phyloP scores from a whole-genome alignment of 2,329 filamentous ascomycete species.

The Penicillium rolfsii region DNA sequence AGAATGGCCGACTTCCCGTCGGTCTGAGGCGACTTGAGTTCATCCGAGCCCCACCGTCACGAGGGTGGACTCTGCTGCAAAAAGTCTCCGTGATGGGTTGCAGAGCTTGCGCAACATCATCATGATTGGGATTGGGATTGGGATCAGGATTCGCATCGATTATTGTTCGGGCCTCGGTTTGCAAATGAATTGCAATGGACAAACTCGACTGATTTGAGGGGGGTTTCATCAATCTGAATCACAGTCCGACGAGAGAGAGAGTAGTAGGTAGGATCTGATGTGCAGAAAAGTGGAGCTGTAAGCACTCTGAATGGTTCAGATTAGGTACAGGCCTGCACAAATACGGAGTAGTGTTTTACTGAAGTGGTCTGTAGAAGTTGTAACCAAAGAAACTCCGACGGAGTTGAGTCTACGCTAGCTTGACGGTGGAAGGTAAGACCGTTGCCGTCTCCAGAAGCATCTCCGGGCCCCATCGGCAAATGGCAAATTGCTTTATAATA shows the following conservation, averaged over 20 bases:
- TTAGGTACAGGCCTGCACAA: no score
- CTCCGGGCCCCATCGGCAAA: constrained; percentile 23
- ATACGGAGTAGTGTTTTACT: no score
- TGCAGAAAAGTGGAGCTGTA: constrained; percentile 22
- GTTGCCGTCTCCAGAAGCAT: constrained; percentile 34
- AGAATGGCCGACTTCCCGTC: constrained; percentile 31
- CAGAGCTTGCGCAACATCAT: background rate
- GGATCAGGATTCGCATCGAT: no score
- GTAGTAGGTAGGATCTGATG: background rate
- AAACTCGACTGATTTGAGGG: background rate
- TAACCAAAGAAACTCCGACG: background rate
- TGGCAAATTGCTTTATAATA: constrained; percentile 29
- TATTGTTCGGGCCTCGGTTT: background rate
- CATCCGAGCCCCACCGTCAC: constrained; percentile 27
- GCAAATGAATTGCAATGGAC: background rate
- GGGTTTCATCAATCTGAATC: background rate
- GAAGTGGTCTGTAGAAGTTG: background rate
- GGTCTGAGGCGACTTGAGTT: constrained; percentile 22
- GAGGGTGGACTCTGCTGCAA: background rate
- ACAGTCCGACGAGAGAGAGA: background rate
- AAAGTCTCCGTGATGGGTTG: constrained; percentile 10
- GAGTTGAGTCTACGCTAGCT: background rate
- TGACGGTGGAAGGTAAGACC: background rate
- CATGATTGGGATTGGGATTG: background rate
- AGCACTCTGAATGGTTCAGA: constrained; percentile 8